A percentile compares a stretch with the other conserved stretches of the same genome.
Conservation (phyloP, 129 eudicot genomes). For the Pittosporum tobira region DNA sequence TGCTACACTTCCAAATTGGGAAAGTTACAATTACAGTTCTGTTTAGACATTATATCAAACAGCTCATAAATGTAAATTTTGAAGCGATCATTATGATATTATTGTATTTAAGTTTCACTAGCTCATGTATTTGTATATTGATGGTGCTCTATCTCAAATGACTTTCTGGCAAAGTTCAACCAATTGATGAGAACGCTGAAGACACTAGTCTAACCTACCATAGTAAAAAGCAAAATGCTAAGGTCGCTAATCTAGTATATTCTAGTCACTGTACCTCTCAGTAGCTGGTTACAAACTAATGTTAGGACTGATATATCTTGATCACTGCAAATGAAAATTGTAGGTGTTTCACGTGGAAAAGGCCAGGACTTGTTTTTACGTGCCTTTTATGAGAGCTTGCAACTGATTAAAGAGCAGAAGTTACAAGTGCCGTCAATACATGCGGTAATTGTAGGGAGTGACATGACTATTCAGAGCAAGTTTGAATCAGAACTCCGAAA, state of each 20-base stretch:
- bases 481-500: conserved; percentile 70
- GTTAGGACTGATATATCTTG: background rate
- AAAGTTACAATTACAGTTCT: background rate
- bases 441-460: conserved; percentile 77
- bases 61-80: background rate
- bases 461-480: conserved; percentile 66
- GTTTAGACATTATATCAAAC: background rate
- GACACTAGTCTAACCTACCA: background rate
- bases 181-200: background rate
- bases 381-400: conserved; percentile 65
- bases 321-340: conserved; percentile 5
- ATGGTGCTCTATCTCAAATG: background rate
- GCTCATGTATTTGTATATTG: background rate
- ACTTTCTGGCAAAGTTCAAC: background rate
- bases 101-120: background rate
- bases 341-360: conserved; percentile 94
- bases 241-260: background rate
- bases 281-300: background rate
- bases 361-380: conserved; percentile 86
- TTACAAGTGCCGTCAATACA: conserved; percentile 67
- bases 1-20: background rate
- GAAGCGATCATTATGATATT: background rate
- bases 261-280: background rate
- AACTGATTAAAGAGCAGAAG: conserved; percentile 53
- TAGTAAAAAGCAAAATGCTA: background rate